Conservation (phyloP, 1,139 yeast species). For the Suhomyces bolitotheri region DNA sequence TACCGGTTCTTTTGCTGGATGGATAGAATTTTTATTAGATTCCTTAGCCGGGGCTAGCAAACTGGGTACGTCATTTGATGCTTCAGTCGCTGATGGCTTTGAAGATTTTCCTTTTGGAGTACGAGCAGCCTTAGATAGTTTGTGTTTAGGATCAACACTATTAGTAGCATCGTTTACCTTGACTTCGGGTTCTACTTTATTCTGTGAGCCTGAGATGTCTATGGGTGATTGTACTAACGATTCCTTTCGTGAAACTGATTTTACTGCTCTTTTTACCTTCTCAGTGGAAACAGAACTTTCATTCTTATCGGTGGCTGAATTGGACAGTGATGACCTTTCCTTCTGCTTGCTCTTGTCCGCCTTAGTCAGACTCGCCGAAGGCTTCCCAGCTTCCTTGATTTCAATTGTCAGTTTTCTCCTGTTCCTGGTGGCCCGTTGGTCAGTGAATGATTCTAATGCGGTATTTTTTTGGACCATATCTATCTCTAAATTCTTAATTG, state of each 20-base stretch:
- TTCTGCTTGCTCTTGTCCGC: neutral
- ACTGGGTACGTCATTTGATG: neutral
- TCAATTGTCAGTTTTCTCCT: neutral
- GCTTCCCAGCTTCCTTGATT: no score
- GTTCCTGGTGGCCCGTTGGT: neutral
- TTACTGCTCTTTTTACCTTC: neutral
- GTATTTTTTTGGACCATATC: slow-evolving; percentile 24
- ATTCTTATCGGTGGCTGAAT: neutral
- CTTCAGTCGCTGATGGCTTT: neutral
- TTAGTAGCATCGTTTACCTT: neutral
- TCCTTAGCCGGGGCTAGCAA: neutral
- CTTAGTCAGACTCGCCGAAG: neutral
- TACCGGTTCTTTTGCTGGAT: no score
- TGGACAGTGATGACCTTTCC: neutral
- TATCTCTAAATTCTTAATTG: slow-evolving; percentile 22
- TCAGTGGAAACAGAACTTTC: neutral
- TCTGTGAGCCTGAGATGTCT: neutral
- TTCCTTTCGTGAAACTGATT: neutral
- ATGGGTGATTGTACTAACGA: neutral
- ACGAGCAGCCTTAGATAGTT: neutral
- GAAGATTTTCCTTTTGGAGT: neutral
- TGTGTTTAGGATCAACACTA: neutral
- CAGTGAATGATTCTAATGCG: slow-evolving; percentile 3
- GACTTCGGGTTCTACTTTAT: neutral
- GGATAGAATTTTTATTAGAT: neutral